Percentiles rank a stretch among this genome's conserved stretches.
phyloP scores from a whole-genome alignment of 495 filamentous ascomycete species.

The Trichoderma virens region DNA sequence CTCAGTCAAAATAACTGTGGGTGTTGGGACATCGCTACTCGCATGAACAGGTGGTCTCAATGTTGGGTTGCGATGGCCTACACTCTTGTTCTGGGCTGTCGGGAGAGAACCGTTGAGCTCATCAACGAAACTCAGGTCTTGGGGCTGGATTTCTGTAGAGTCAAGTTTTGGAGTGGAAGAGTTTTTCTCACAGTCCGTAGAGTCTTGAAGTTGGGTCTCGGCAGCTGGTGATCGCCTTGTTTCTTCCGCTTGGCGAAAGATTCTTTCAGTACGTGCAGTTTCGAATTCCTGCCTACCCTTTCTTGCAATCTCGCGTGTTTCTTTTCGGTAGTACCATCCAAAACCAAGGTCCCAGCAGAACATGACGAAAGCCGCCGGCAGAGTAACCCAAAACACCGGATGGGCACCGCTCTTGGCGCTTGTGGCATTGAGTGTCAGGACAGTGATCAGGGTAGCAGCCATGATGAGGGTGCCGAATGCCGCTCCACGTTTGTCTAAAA shows the following conservation, averaged over 20 bases:
- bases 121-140: background rate
- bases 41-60: background rate
- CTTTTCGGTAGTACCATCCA: slow-evolving; percentile 49
- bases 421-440: slow-evolving; percentile 52
- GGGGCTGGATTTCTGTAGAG: background rate
- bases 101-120: background rate
- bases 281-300: slow-evolving; percentile 46
- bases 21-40: background rate
- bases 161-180: background rate
- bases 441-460: slow-evolving; percentile 50
- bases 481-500: slow-evolving; percentile 55
- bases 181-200: background rate
- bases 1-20: background rate
- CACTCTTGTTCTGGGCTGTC: background rate
- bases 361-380: slow-evolving; percentile 56
- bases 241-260: slow-evolving; percentile 16
- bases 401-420: slow-evolving; percentile 31
- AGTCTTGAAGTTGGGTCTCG: background rate
- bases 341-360: slow-evolving; percentile 52
- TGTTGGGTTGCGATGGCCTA: background rate
- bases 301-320: slow-evolving; percentile 52
- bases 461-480: slow-evolving; percentile 53
- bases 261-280: slow-evolving; percentile 30
- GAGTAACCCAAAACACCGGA: slow-evolving; percentile 53
- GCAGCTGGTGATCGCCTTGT: background rate